Evolutionary conservation across 2,329 filamentous ascomycete genomes (phyloP).

Genomic region (Simplicillium sp.): DNA sequence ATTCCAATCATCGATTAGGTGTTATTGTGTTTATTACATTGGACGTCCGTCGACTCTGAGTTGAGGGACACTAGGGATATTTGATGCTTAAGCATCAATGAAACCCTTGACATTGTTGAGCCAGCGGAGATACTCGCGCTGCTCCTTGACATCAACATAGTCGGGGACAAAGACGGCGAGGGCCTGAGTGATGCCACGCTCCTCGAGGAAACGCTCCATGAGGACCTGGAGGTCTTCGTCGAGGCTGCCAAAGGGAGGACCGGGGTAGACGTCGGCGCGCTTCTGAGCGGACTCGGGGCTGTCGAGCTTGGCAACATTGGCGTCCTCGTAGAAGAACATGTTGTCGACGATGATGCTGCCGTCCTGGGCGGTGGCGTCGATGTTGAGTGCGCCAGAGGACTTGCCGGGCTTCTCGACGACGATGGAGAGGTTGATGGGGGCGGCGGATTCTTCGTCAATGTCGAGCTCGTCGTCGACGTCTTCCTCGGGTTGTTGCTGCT

Average conservation of each 20-base stretch:
- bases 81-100: slow-evolving; percentile 51
- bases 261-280: slow-evolving; percentile 72
- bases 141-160: slow-evolving; percentile 97
- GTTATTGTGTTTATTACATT: too few species aligned
- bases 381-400: slow-evolving; percentile 61
- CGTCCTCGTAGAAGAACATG: slow-evolving; percentile 76
- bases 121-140: slow-evolving; percentile 92
- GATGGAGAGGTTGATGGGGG: slow-evolving; percentile 77
- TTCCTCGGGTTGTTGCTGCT: slow-evolving; percentile 47
- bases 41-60: too few species aligned
- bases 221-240: slow-evolving; percentile 92
- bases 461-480: slow-evolving; percentile 40
- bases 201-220: slow-evolving; percentile 88
- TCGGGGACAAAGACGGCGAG: slow-evolving; percentile 88
- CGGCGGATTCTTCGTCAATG: slow-evolving; percentile 42
- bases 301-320: slow-evolving; percentile 66
- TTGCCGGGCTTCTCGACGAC: slow-evolving; percentile 80
- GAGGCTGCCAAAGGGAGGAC: slow-evolving; percentile 85
- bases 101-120: slow-evolving; percentile 80
- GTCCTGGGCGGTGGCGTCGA: slow-evolving; percentile 80
- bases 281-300: slow-evolving; percentile 69
- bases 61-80: too few species aligned
- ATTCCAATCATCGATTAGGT: too few species aligned
- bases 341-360: slow-evolving; percentile 83
- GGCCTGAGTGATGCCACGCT: slow-evolving; percentile 79